Base-by-base conservation (phyloP, 768 basidiomycete genomes). In the Paxillus rubicundulus region DNA sequence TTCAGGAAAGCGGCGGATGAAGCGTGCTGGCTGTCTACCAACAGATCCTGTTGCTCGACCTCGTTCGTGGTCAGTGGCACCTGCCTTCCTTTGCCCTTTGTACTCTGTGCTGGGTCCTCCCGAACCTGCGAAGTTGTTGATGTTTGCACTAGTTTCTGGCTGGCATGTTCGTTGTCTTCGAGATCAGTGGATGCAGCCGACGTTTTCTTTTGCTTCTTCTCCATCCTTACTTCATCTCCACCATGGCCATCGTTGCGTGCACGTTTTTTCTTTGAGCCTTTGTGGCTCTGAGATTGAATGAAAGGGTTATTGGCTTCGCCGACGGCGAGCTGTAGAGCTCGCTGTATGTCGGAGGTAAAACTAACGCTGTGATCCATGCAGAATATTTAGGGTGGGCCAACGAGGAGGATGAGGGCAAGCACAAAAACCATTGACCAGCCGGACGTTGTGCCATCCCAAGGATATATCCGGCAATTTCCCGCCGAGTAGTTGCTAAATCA, bases 1-100 rank as follows among this genome's bases (percentile, higher is more conserved):
- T 81, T 82, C 36, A 87, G 70, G 46, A 87, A 77, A 8, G 82
- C 82, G 16, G 80, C 71, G 4, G 85, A 77, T 3, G 82, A 77
- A 8, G 79, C 71, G 39, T 77, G 73, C 20, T 75, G 69, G 55
- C 67, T 71, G 44, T 73, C 70, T 36, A 46, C 52, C 1, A 61
- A 56, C 21, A 58, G 34, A 34, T 59, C 55, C 24, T 60, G 61
- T 21, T 63, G 58, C 21, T 57, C 53, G 63, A 55, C 50, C 33
- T 66, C 70, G 27, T 57, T 61, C 12, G 64, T 54, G 60, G 55
- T 57, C 65, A 68, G 17, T 4, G 53, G 39, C 52, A 64, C 45
- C 38, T 72, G 62, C 66, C 69, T 63, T 51, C 59, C 64, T 63
- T 74, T 72, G 53, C 60, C 69, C 40, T 59, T 72, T 61, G 70